Conservation (phyloP, 2,329 filamentous ascomycete species). For the Emmonsiellopsis sp. region DNA sequence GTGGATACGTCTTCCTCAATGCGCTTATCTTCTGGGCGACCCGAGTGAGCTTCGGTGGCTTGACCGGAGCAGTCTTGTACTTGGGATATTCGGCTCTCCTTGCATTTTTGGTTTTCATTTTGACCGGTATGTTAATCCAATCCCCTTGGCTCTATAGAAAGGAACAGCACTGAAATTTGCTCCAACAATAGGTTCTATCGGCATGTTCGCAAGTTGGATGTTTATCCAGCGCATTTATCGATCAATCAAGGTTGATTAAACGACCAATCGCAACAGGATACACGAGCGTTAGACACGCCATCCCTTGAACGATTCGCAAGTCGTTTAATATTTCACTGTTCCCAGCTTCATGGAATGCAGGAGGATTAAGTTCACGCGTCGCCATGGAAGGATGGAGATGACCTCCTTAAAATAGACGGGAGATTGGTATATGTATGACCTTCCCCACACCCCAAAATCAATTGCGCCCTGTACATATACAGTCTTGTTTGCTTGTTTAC, state of each 20-base stretch:
- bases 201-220: constrained; percentile 88
- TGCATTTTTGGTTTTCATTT: constrained; percentile 82
- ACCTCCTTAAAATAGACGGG: too few relatives aligned
- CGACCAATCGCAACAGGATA: background rate
- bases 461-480: too few relatives aligned
- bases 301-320: background rate
- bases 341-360: too few relatives aligned
- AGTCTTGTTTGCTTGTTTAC: background rate
- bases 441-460: too few relatives aligned
- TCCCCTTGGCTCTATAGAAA: constrained; percentile 3
- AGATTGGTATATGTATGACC: too few relatives aligned
- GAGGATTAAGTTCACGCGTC: too few relatives aligned
- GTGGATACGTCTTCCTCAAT: constrained; percentile 84
- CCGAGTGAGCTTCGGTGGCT: constrained; percentile 72
- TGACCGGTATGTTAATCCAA: constrained; percentile 63
- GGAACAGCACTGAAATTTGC: constrained; percentile 13
- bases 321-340: too few relatives aligned
- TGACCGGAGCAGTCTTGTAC: constrained; percentile 84
- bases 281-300: background rate
- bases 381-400: too few relatives aligned
- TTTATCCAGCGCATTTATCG: constrained; percentile 91
- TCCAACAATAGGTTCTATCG: constrained; percentile 65
- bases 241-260: constrained; percentile 94
- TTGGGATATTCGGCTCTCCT: constrained; percentile 86
- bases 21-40: constrained; percentile 85